Percentiles rank a stretch among this genome's conserved stretches.
These are phyloP conservation scores for Arthroderma sp. DNA, from an alignment of 2,329 filamentous ascomycete species.

Conservation along the genomic window DNA sequence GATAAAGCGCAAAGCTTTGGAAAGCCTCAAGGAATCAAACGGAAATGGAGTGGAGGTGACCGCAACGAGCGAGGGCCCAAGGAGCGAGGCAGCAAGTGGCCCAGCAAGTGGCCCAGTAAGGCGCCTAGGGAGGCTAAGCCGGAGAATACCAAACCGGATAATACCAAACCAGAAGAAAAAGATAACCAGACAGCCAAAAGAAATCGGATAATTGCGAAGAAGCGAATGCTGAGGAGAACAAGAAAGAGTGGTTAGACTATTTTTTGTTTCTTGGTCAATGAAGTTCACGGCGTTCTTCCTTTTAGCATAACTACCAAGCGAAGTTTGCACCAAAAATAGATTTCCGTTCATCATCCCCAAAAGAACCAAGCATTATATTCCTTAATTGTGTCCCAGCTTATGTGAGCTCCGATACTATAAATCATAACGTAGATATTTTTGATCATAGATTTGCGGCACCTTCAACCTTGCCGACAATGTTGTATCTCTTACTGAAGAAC, in stretches of 20 bases:
- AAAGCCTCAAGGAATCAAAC: not conserved
- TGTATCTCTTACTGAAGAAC: slow-evolving; percentile 95
- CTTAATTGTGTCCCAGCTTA: not conserved
- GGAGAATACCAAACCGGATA: slow-evolving; percentile 9
- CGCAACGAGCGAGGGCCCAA: slow-evolving; percentile 21
- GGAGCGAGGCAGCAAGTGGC: slow-evolving; percentile 11
- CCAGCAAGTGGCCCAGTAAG: slow-evolving; percentile 8
- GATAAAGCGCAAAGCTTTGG: not conserved
- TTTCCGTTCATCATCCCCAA: too few relatives aligned
- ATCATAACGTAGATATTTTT: not conserved
- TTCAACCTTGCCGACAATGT: slow-evolving; percentile 46
- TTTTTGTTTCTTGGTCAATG: too few relatives aligned
- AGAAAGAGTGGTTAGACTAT: slow-evolving; percentile 36
- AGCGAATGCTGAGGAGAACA: slow-evolving; percentile 56
- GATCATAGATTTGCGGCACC: slow-evolving; percentile 24
- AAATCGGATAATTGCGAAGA: slow-evolving; percentile 73
- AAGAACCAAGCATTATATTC: not conserved
- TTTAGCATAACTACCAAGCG: too few relatives aligned
- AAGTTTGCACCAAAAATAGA: too few relatives aligned
- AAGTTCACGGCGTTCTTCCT: too few relatives aligned
- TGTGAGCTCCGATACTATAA: too few relatives aligned
- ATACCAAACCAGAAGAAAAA: slow-evolving; percentile 21
- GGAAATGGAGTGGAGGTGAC: not conserved
- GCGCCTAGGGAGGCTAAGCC: slow-evolving; percentile 12
- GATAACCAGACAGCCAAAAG: slow-evolving; percentile 46